These are phyloP conservation scores for Fusarium decemcellulare DNA, from an alignment of 2,329 filamentous ascomycete species.

Conservation along the genomic window DNA sequence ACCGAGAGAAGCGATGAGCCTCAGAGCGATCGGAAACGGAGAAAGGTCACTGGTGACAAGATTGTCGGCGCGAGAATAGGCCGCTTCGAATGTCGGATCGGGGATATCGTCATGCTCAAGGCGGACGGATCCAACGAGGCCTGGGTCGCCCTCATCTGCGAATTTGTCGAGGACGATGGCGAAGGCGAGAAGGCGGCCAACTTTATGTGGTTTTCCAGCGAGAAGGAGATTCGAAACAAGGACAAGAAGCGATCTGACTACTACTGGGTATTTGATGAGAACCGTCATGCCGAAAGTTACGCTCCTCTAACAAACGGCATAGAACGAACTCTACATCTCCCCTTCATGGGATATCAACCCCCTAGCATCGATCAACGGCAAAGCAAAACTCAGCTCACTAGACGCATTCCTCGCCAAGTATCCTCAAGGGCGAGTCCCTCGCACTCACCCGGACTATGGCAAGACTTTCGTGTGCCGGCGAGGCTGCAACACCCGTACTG, in stretches of 20 bases:
- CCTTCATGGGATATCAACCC: conserved; percentile 90
- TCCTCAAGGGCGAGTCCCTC: conserved; percentile 82
- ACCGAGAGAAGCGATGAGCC: conserved; percentile 44
- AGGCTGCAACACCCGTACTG: conserved; percentile 89
- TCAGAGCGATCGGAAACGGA: conserved; percentile 53
- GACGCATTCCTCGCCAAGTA: conserved; percentile 77
- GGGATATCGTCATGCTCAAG: conserved; percentile 89
- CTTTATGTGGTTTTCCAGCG: conserved; percentile 96
- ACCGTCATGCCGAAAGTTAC: neutral
- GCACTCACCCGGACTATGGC: conserved; percentile 80
- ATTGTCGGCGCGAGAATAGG: conserved; percentile 90
- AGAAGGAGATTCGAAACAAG: conserved; percentile 89
- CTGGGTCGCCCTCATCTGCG: conserved; percentile 92
- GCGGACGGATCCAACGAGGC: conserved; percentile 88
- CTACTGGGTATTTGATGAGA: conserved; percentile 67
- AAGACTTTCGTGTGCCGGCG: conserved; percentile 92
- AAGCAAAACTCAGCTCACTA: conserved; percentile 83
- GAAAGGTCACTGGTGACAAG: conserved; percentile 54
- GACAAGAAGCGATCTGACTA: conserved; percentile 87
- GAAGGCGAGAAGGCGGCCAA: conserved; percentile 79
- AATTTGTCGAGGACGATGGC: conserved; percentile 82
- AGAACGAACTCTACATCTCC: conserved; percentile 95
- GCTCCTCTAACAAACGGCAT: conserved; percentile 4
- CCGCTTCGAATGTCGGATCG: conserved; percentile 82
- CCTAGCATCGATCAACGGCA: conserved; percentile 90